A percentile compares a stretch with the other conserved stretches of the same genome.
phyloP scores from a whole-genome alignment of 1,139 yeast species.

The Meyerozyma athensensis region DNA sequence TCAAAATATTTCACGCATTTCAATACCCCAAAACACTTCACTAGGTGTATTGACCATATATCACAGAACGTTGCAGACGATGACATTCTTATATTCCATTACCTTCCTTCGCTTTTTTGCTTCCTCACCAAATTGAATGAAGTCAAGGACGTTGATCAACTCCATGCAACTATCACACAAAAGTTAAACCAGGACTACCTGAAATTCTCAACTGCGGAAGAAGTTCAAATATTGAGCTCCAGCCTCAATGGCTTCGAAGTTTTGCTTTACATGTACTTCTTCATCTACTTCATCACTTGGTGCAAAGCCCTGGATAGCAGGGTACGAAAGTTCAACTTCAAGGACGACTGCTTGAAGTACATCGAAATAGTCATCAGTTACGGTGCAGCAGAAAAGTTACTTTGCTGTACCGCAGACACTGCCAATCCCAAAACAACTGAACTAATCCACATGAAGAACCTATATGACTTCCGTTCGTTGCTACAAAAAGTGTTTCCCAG shows the following conservation, averaged over 20 bases:
- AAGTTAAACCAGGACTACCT: conserved; percentile 20
- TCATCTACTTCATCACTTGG: conserved; percentile 66
- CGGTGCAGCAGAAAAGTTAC: conserved; percentile 79
- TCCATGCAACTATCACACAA: conserved; percentile 22
- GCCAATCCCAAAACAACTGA: conserved; percentile 30
- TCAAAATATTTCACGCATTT: conserved; percentile 30
- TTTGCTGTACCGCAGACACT: conserved; percentile 69
- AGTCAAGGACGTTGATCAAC: conserved; percentile 19
- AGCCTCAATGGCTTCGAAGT: conserved; percentile 48
- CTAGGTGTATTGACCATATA: conserved; percentile 26
- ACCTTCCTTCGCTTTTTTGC: conserved; percentile 56
- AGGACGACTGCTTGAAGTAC: conserved; percentile 38
- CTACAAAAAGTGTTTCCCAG: conserved; percentile 64
- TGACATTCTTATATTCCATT: conserved; percentile 60
- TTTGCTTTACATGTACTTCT: conserved; percentile 49
- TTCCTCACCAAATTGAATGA: conserved; percentile 30
- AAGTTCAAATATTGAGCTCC: conserved; percentile 47
- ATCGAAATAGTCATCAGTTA: conserved; percentile 37
- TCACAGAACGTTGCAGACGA: conserved; percentile 45
- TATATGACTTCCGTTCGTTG: conserved; percentile 62
- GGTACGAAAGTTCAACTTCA: conserved; percentile 48
- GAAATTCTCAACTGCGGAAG: conserved; percentile 22
- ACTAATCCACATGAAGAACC: conserved; percentile 37
- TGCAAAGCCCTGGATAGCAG: conserved; percentile 49
- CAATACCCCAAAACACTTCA: conserved; percentile 31